phyloP scores from a whole-genome alignment of 163 green algal species.

The Chlorella variabilis region DNA sequence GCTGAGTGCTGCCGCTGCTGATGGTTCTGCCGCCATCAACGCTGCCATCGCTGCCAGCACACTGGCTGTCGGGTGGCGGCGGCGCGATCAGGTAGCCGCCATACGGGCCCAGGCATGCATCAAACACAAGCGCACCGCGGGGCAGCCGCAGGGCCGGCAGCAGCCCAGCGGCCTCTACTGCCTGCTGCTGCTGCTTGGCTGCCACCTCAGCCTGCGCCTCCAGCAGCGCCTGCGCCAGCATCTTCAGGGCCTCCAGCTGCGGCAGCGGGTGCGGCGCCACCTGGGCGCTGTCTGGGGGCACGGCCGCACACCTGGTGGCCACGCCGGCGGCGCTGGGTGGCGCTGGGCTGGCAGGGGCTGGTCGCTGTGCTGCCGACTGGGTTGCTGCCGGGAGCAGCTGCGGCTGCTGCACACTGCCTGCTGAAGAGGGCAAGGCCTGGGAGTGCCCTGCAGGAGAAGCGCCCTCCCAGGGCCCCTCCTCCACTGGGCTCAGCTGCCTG shows the following conservation, averaged over 20 bases:
- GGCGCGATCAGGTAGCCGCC: not conserved
- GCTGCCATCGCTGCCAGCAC: too few species aligned
- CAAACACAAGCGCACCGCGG: not conserved
- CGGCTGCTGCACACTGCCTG: not conserved
- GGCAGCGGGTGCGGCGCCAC: not conserved
- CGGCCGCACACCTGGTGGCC: not conserved
- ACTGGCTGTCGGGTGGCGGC: not conserved
- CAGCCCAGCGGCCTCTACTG: conserved; percentile 1
- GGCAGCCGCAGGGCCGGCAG: not conserved
- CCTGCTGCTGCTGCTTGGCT: conserved; percentile 21
- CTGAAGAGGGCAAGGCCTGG: not conserved
- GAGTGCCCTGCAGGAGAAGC: not conserved
- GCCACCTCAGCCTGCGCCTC: conserved; percentile 15
- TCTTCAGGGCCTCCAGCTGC: conserved; percentile 7
- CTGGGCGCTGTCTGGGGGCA: not conserved
- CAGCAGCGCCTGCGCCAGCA: conserved; percentile 26
- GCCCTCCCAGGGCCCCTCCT: not conserved
- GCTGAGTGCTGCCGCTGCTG: not conserved
- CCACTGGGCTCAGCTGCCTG: conserved; percentile 5
- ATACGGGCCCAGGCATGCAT: not conserved
- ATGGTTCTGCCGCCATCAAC: not conserved
- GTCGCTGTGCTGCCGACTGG: not conserved
- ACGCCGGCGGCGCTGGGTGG: not conserved
- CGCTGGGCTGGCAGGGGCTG: too few species aligned
- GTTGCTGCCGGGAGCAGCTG: not conserved